Percentiles rank a stretch among this genome's conserved stretches.
phyloP scores from a whole-genome alignment of 176 grass and related monocot genomes.

The Alloteropsis semialata region DNA sequence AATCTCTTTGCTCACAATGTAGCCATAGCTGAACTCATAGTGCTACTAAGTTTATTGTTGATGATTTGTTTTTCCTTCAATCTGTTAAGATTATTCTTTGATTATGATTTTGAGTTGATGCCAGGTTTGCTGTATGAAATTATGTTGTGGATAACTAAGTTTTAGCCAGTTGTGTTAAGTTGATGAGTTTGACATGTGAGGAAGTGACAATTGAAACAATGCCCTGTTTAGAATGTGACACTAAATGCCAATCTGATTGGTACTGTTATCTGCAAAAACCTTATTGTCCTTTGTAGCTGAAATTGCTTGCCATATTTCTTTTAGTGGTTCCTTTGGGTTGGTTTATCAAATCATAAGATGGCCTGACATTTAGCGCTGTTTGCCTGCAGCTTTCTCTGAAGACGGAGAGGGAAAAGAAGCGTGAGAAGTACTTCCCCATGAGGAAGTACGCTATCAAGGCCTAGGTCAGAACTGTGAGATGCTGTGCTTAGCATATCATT shows the following conservation, averaged over 20 bases:
- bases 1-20: too few species aligned
- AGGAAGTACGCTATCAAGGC: conserved; percentile 55
- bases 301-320: background rate
- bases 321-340: background rate
- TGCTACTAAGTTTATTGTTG: too few species aligned
- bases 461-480: conserved; percentile 13
- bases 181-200: background rate
- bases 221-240: background rate
- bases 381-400: conserved; percentile 41
- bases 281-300: background rate
- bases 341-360: background rate
- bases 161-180: background rate
- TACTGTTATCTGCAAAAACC: background rate
- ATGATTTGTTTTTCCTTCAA: background rate
- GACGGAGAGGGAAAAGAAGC: conserved; percentile 50
- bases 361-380: background rate
- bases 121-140: background rate
- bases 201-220: background rate
- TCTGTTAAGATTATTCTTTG: background rate
- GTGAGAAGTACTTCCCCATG: conserved; percentile 44
- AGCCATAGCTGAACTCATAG: background rate
- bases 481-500: background rate
- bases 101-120: background rate
- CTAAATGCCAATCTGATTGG: background rate
- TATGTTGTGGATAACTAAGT: too few species aligned